A percentile compares a stretch with the other conserved stretches of the same genome.
Evolutionary conservation across 768 basidiomycete genomes (phyloP).

Genomic region (Pleurotus platypus): DNA sequence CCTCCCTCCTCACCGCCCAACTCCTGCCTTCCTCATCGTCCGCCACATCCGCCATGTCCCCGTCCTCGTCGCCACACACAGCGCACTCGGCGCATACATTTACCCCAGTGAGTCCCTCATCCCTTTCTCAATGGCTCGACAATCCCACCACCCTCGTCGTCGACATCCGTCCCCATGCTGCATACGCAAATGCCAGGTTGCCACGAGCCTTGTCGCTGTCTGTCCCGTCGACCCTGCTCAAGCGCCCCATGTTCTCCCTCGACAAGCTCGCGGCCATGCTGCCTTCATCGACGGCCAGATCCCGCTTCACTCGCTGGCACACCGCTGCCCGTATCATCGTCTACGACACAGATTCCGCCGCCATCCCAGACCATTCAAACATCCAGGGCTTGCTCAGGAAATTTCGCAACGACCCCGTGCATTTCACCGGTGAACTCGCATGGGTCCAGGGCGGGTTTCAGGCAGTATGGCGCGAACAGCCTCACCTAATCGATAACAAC

Average conservation of each 20-base stretch:
- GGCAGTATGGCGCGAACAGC: constrained; percentile 53
- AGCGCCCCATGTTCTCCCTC: constrained; percentile 83
- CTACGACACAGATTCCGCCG: constrained; percentile 76
- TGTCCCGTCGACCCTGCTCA: constrained; percentile 92
- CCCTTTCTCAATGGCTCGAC: constrained; percentile 27
- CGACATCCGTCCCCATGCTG: constrained; percentile 85
- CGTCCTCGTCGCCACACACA: neutral
- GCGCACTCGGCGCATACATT: constrained; percentile 2
- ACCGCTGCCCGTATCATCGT: constrained; percentile 66
- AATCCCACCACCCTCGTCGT: constrained; percentile 58
- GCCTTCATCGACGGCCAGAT: constrained; percentile 52
- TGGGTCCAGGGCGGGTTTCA: constrained; percentile 87
- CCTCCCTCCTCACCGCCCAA: neutral
- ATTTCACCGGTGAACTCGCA: constrained; percentile 53
- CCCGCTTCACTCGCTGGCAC: constrained; percentile 58
- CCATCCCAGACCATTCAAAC: constrained; percentile 62
- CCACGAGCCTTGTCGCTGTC: constrained; percentile 76
- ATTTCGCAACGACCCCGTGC: constrained; percentile 46
- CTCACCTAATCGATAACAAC: constrained; percentile 48
- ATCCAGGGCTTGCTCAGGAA: constrained; percentile 73
- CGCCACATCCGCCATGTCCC: neutral
- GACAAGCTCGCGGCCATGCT: constrained; percentile 78
- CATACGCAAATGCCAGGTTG: constrained; percentile 64
- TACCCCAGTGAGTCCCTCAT: constrained; percentile 20
- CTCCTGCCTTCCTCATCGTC: neutral